Evolutionary conservation across 257 asterid species (phyloP), one percentile per base, ranked within the genome.

Genomic region (Salvia splendens): DNA sequence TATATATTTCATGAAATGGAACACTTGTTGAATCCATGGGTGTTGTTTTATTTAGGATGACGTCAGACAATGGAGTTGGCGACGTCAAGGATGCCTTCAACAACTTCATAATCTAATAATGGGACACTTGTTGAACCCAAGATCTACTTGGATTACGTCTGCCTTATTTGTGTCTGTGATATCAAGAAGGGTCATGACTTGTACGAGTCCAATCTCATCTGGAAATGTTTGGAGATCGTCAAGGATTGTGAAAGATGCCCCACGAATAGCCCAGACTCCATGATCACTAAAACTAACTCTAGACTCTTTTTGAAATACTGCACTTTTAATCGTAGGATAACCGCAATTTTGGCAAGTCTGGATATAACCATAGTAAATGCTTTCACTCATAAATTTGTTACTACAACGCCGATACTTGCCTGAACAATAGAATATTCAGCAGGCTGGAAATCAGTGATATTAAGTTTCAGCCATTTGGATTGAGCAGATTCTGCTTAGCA

Each of bases 191-290:
- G 12, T 12, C 36, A 20, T 12, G 17, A 42, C 11, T 41, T 5
- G 12, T 0, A 62, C 3, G 8, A 32, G 3, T 3, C 32, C 42
- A 0, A 8, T 58, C 12, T 4, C 59, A 15, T 12, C 58, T 6
- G 75, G 75, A 11, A 40, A 12, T 20, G 60, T 40, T 3, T 8
- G 16, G 12, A 70, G 50, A 61, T 61, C 69, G 38, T 50, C 75
- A 0, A 54, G 12, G 52, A 70, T 61, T 12, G 59, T 8, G 53
- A 70, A 70, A 9, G 35, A 4, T 2, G 47, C 36, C 0, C 4
- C 1, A 2, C 0, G 4, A 12, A 0, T 7, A 8, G 16, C 9
- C 28, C 49, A 61, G 6, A 17, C 61, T 16, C 8, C 40, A 17
- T n/a, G n/a, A 24, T 8, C 50, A 40, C 7, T 32, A 50, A 4